A percentile compares a stretch with the other conserved stretches of the same genome.
Conservation (phyloP, 2,329 filamentous ascomycete genomes). For the Lachnellula willkommii region DNA sequence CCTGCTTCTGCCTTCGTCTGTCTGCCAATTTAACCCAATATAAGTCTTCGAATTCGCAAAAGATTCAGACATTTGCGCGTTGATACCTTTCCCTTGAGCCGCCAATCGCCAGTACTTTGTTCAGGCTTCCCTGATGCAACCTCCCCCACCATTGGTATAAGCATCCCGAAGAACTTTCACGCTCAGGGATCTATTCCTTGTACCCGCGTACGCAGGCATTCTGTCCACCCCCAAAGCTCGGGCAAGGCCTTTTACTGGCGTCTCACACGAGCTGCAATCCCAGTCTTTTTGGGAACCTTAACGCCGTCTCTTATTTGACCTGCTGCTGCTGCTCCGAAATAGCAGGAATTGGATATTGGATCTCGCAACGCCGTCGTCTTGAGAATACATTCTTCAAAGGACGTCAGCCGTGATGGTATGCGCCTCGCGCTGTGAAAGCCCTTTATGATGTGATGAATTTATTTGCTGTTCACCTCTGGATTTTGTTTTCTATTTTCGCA, state of each 20-base stretch:
- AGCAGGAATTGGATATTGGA: not conserved
- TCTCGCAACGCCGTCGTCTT: not conserved
- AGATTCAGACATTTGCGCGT: not conserved
- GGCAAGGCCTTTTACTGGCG: slow-evolving; percentile 5
- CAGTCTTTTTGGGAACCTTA: not conserved
- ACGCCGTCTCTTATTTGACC: not conserved
- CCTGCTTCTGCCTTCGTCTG: not conserved
- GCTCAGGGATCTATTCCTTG: not conserved
- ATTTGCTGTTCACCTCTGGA: slow-evolving; percentile 12
- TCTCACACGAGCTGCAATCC: slow-evolving; percentile 7
- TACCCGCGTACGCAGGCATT: not conserved
- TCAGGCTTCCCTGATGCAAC: not conserved
- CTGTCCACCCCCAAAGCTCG: not conserved
- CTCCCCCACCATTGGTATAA: not conserved
- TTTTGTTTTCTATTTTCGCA: slow-evolving; percentile 4
- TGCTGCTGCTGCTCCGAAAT: not conserved
- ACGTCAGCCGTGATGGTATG: slow-evolving; percentile 14
- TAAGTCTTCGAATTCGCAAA: not conserved
- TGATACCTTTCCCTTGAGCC: not conserved
- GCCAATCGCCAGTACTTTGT: not conserved
- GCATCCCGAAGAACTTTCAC: not conserved
- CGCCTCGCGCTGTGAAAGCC: slow-evolving; percentile 15
- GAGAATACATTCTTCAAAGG: slow-evolving; percentile 2
- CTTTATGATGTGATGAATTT: slow-evolving; percentile 27
- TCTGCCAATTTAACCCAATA: not conserved